Base-by-base conservation (phyloP, 164 flowering plant genomes). In the Annona squamosa region DNA sequence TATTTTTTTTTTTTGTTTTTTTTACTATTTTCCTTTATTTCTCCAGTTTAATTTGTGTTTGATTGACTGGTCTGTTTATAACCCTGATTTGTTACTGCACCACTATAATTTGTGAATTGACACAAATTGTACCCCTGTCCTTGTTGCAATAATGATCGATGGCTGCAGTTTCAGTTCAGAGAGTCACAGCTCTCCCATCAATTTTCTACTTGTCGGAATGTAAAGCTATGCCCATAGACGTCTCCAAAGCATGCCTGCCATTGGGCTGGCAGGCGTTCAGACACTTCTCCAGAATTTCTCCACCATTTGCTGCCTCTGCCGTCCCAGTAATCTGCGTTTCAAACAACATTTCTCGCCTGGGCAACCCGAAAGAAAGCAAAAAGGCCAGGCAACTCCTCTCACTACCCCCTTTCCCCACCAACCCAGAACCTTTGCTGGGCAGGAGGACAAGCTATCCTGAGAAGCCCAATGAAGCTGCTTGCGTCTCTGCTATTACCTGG, bases 341-440 rank as follows among this genome's bases (percentile, higher is more conserved):
- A 2, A 94, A 92, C 80, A 86, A 90, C 75, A 70, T 94, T 1
- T 84, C 97, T 26, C 78, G 69, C 9, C 46, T 94, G 82, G 93
- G 89, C 19, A 9, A 62, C 47, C 85, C 87, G 0, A 89, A 89
- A 71, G 80, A 77, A 13, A 85, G 78, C 5, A 89, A 89, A 1
- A 90, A 87, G 83, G 90, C 97, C 26, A 81, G 91, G 4, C 98
- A 94, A 80, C 90, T 94, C 69, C 81, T 94, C 4, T 91, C 91
- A 0, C 69, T 94, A 69, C 98, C 98, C 3, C 90, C 91, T 1
- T 94, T 92, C 73, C 94, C 98, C 7, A 79, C 71, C 59, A 69
- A 16, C 13, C 56, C 76, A 46, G 80, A 74, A 42, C 94, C 90
- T 43, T 79, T 90, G 75, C 89, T 90, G 0, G 94, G 85, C 0